Evolutionary conservation across 176 grass and related monocot species (phyloP), one percentile per base, ranked within the genome.

Genomic region (Cenchrus americanus): DNA sequence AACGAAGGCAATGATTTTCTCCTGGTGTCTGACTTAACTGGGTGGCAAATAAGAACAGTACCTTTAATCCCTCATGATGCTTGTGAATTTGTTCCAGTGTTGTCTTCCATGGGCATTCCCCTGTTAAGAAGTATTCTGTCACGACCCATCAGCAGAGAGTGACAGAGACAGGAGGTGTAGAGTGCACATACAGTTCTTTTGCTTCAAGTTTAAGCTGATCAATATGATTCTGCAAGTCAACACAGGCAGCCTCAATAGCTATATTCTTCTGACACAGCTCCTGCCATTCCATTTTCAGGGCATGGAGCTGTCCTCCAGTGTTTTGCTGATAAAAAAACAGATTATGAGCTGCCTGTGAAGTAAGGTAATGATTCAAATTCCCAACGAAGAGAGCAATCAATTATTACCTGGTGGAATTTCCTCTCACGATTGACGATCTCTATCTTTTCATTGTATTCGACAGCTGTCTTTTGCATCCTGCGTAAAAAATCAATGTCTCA

Each of bases 361-460:
- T 41, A 85, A 12, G n/a, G 6, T 32, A 43, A 75, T 64, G 41
- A 58, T 37, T 62, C 51, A 81, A 57, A 82, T 59, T 72, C 46
- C 83, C 22, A 73, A 79, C 5, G 62, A 42, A 42, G 59, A 83
- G 15, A 12, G n/a, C 2, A 50, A 66, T 2, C 3, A 30, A 52
- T 40, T 80, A 30, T 32, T 80, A 99, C 96, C 94, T 96, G 96
- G 71, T 99, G 96, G 47, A 99, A 96, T 60, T 99, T 99, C 68
- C 96, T 99, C 81, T 96, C 89, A 0, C 96, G 91, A 70, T 99
- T 99, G 37, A 99, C 93, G 44, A 77, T 78, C 87, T 99, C 96
- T 79, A 96, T 99, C 83, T 85, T 91, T 89, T 96, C 83, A 62
- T 99, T 91, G 87, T 92, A 92, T 77, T 96, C 96, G 67, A 90